phyloP scores from a whole-genome alignment of 257 asterid genomes.

The Gentiana straminea region DNA sequence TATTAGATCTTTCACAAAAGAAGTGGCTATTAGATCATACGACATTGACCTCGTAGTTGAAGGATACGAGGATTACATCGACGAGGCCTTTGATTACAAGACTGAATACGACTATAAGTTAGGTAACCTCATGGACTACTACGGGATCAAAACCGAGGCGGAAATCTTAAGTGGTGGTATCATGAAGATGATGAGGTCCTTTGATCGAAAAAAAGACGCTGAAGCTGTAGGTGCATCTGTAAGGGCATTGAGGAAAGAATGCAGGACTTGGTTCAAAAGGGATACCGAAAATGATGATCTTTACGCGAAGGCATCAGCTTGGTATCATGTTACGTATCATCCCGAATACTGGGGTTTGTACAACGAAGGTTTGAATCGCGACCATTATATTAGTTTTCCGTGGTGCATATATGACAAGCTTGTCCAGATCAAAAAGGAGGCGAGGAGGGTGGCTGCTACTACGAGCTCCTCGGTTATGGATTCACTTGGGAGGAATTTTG shows the following conservation, averaged over 20 bases:
- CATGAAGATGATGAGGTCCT: conserved; percentile 55
- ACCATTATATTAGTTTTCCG: conserved; percentile 68
- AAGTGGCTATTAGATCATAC: conserved; percentile 46
- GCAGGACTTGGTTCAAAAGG: conserved; percentile 51
- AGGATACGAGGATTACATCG: conserved; percentile 52
- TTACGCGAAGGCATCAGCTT: conserved; percentile 75
- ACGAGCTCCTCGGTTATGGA: too few relatives aligned
- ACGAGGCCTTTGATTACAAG: conserved; percentile 52
- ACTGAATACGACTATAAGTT: conserved; percentile 61
- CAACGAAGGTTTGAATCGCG: conserved; percentile 46
- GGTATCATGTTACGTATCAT: conserved; percentile 84
- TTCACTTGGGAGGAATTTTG: too few relatives aligned
- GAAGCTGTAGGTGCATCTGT: conserved; percentile 64
- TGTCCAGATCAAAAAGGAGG: conserved; percentile 47
- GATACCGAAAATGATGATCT: conserved; percentile 35
- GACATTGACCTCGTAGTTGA: conserved; percentile 56
- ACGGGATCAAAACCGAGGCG: conserved; percentile 75
- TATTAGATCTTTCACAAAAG: conserved; percentile 34
- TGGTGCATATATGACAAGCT: conserved; percentile 81
- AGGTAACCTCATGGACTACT: conserved; percentile 83
- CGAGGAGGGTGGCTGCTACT: too few relatives aligned
- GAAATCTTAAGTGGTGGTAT: conserved; percentile 72
- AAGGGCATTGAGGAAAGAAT: conserved; percentile 65
- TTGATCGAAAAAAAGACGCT: conserved; percentile 67
- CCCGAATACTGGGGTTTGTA: conserved; percentile 52